A percentile compares a stretch with the other conserved stretches of the same genome.
phyloP scores from a whole-genome alignment of 2,329 filamentous ascomycete genomes.

The Trichoderma lentiforme region DNA sequence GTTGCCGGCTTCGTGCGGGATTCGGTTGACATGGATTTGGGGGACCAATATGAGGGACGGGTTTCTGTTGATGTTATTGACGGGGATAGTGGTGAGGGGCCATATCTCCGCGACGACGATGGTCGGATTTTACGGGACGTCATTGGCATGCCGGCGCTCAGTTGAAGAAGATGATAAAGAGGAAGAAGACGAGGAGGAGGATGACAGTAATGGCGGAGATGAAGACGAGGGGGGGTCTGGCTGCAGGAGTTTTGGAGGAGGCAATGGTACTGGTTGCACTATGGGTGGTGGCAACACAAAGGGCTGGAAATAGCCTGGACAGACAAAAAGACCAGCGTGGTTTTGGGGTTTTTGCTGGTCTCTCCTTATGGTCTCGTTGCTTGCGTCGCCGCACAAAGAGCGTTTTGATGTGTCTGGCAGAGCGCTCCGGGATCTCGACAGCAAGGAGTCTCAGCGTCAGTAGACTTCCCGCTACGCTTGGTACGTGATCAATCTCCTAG shows the following conservation, averaged over 20 bases:
- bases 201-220: not conserved
- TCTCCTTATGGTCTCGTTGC: not conserved
- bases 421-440: not conserved
- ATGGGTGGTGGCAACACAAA: not conserved
- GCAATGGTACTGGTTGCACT: not conserved
- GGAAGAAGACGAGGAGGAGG: slow-evolving; percentile 21
- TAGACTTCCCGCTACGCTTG: not conserved
- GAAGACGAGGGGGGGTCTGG: slow-evolving; percentile 13
- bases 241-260: not conserved
- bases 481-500: not conserved
- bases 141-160: slow-evolving; percentile 38
- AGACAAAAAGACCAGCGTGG: not conserved
- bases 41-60: not conserved
- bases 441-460: not conserved
- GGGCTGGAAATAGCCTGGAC: not conserved
- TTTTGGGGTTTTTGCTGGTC: not conserved
- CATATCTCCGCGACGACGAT: slow-evolving; percentile 52
- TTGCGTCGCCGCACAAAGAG: not conserved
- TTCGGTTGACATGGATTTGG: slow-evolving; percentile 10
- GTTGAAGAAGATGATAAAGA: slow-evolving; percentile 27
- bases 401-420: not conserved
- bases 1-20: slow-evolving; percentile 72
- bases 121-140: slow-evolving; percentile 48
- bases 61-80: not conserved
- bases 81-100: slow-evolving; percentile 38